A percentile compares a stretch with the other conserved stretches of the same genome.
Evolutionary conservation across 2,329 filamentous ascomycete species (phyloP).

Genomic region (Rutstroemia sp.): DNA sequence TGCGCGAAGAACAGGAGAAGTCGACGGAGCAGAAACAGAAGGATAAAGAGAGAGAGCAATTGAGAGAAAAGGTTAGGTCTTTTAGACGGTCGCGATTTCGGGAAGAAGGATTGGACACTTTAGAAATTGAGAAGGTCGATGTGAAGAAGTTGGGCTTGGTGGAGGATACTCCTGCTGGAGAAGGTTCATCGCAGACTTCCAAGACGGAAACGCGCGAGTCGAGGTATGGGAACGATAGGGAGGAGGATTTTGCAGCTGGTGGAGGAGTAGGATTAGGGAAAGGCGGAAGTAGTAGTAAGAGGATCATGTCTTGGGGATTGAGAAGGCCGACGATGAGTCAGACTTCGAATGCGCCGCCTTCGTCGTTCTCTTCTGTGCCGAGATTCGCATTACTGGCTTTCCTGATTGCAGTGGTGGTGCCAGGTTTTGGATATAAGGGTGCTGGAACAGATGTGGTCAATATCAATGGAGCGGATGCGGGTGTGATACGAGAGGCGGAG

Average conservation of each 20-base stretch:
- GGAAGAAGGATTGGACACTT: constrained; percentile 26
- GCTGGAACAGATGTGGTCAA: constrained; percentile 35
- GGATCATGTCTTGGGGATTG: neutral
- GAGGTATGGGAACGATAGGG: neutral
- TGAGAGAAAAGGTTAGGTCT: neutral
- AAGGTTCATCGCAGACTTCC: neutral
- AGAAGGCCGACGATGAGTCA: constrained; percentile 35
- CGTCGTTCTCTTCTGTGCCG: constrained; percentile 35
- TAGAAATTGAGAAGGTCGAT: constrained; percentile 9
- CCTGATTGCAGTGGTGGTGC: constrained; percentile 43
- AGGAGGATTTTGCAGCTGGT: neutral
- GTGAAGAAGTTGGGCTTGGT: neutral
- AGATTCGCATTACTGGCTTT: constrained; percentile 41
- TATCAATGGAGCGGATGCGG: constrained; percentile 40
- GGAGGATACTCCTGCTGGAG: neutral
- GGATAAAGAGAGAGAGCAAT: neutral
- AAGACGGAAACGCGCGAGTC: neutral
- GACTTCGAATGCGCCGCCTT: constrained; percentile 37
- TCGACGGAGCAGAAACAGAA: neutral
- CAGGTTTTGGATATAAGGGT: constrained; percentile 33
- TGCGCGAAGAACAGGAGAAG: neutral
- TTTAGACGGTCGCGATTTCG: constrained; percentile 9
- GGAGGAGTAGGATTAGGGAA: constrained; percentile 3
- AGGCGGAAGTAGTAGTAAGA: neutral
- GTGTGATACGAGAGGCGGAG: constrained; percentile 33